These are phyloP conservation scores for Phytopythium mirpurense DNA, from an alignment of 352 stramenopile species.

Conservation along the genomic window DNA sequence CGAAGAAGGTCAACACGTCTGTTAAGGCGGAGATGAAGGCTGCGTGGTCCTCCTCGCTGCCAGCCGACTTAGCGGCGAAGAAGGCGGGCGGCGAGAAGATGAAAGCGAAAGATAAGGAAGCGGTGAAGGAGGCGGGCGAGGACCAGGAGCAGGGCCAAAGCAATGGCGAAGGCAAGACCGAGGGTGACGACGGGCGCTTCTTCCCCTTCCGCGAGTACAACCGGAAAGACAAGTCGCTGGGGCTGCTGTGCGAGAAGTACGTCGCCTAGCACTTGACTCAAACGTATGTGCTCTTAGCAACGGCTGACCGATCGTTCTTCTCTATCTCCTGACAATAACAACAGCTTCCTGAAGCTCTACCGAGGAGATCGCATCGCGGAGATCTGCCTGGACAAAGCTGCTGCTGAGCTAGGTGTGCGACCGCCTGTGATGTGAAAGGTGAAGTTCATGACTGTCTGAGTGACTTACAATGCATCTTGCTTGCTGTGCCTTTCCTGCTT, in stretches of 20 bases:
- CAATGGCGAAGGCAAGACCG: constrained; percentile 12
- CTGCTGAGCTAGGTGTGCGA: constrained; percentile 44
- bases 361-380: constrained; percentile 57
- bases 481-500: neutral
- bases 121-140: constrained; percentile 10
- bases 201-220: constrained; percentile 84
- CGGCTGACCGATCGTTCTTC: neutral
- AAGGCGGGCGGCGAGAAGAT: neutral
- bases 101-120: constrained; percentile 5
- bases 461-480: no score
- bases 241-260: constrained; percentile 83
- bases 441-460: no score
- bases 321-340: neutral
- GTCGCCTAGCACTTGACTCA: constrained; percentile 5
- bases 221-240: constrained; percentile 84
- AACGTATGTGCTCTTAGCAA: neutral
- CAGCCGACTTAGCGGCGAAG: neutral
- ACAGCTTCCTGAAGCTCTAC: constrained; percentile 78
- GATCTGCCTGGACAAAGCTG: constrained; percentile 71
- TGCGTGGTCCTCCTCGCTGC: constrained; percentile 15
- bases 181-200: constrained; percentile 35
- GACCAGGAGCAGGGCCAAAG: constrained; percentile 9
- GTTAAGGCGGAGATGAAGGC: constrained; percentile 32
- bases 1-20: constrained; percentile 41
- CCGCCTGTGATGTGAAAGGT: no score